These are phyloP conservation scores for Botrytis aclada DNA, from an alignment of 2,329 filamentous ascomycete genomes.

Conservation along the genomic window DNA sequence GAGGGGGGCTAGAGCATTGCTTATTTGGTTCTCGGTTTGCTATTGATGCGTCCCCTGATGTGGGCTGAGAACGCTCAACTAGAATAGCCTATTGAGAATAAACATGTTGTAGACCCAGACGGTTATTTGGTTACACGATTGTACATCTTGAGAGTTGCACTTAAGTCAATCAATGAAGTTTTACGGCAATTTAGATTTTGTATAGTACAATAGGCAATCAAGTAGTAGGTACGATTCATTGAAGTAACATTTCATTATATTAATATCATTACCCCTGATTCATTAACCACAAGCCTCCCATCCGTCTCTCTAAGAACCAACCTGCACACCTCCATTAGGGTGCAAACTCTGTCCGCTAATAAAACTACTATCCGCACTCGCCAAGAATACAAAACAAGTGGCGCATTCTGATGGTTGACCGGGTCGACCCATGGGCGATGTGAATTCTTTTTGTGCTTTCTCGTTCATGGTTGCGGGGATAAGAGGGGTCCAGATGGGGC, in stretches of 20 bases:
- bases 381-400: constrained; percentile 77
- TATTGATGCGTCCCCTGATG: too few relatives aligned
- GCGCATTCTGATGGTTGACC: constrained; percentile 80
- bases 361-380: constrained; percentile 68
- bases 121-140: not conserved
- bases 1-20: too few relatives aligned
- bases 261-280: not conserved
- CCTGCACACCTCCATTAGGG: constrained; percentile 57
- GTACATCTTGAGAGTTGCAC: not conserved
- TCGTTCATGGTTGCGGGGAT: constrained; percentile 71
- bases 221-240: too few relatives aligned
- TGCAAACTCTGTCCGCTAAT: constrained; percentile 72
- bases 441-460: constrained; percentile 69
- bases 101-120: not conserved
- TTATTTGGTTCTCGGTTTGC: too few relatives aligned
- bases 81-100: not conserved
- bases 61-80: too few relatives aligned
- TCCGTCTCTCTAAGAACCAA: constrained; percentile 42
- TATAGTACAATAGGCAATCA: rapidly evolving
- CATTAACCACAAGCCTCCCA: not conserved
- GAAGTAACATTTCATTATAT: not conserved
- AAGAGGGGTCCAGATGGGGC: constrained; percentile 75
- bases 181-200: too few relatives aligned
- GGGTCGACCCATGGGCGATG: constrained; percentile 70
- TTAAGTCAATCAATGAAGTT: not conserved